These are phyloP conservation scores for Mortierella sp. DNA, from an alignment of 371 early-diverging fungal species.

Conservation along the genomic window DNA sequence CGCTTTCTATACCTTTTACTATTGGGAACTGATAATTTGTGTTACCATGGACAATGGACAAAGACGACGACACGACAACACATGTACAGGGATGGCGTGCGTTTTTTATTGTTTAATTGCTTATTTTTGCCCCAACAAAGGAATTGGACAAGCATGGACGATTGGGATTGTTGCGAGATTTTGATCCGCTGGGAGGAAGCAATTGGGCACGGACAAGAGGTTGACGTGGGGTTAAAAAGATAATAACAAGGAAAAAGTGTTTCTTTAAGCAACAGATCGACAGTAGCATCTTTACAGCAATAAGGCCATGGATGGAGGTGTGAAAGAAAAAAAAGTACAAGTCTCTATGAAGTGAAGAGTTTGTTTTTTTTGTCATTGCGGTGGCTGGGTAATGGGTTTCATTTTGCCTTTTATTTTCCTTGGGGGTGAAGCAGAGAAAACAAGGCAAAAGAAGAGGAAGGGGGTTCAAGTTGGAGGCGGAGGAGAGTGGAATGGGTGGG, in stretches of 20 bases:
- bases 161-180: not conserved
- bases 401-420: not conserved
- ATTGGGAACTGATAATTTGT: not conserved
- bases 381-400: not conserved
- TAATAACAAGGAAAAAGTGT: not conserved
- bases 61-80: not conserved
- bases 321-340: too few relatives aligned
- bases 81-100: not conserved
- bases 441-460: too few relatives aligned
- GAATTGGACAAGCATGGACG: not conserved
- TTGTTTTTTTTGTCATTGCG: too few relatives aligned
- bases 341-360: too few relatives aligned
- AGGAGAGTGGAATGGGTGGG: not conserved
- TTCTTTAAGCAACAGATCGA: not conserved
- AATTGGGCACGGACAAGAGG: not conserved
- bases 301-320: not conserved
- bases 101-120: not conserved
- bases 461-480: not conserved
- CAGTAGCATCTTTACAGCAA: not conserved
- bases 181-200: not conserved
- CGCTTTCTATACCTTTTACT: not conserved
- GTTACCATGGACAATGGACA: not conserved
- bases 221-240: too few relatives aligned
- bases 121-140: conserved; percentile 5
- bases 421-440: not conserved